Evolutionary conservation across 2,329 filamentous ascomycete genomes (phyloP), one percentile per base, ranked within the genome.

Genomic region (Knoxdaviesia capensis): DNA sequence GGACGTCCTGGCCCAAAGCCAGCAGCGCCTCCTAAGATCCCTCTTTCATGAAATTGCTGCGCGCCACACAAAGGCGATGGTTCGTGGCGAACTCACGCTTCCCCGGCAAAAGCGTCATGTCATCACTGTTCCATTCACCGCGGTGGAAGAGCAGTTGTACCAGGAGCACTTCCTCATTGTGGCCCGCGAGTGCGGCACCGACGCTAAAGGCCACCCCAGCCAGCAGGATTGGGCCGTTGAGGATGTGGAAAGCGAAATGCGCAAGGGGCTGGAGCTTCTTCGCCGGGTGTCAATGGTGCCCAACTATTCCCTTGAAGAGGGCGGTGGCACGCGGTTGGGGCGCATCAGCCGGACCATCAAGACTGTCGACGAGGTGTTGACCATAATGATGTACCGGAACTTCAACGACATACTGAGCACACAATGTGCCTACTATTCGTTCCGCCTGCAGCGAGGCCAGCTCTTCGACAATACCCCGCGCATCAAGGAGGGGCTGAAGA

Each of bases 111-210:
- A 81, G 52, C 76, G 90, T 7, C 77, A 85, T 47, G 78, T 93
- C 7, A 83, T 96, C 44, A 90, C 80, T 1, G 77, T 94, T 55
- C 85, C 90, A 0, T 93, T 96, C 52, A 90, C 81, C 0, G 74
- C 83, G 0, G 73, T 96, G 7, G 90, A 96, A 54, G 83, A 94
- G 53, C 84, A 94, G 53, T 77, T 93, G 52, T 96, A 96, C 52
- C 67, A 71, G 36, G 72, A 76, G 6, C 58, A 93, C 2, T 86
- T 88, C 53, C 69, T 75, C 39, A 66, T 82, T 46, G 85, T 94
- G 72, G 76, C 76, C 41, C 66, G 76, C 31, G 72, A 73, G 1
- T 81, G 77, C 47, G 76, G 72, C 1, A 56, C 96, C 6, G 67
- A 75, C 49, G 51, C 62, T 0, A 62, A 73, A 30, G 87, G 88